Conservation (phyloP, 495 filamentous ascomycete genomes). For the Aspergillus sclerotioniger region DNA sequence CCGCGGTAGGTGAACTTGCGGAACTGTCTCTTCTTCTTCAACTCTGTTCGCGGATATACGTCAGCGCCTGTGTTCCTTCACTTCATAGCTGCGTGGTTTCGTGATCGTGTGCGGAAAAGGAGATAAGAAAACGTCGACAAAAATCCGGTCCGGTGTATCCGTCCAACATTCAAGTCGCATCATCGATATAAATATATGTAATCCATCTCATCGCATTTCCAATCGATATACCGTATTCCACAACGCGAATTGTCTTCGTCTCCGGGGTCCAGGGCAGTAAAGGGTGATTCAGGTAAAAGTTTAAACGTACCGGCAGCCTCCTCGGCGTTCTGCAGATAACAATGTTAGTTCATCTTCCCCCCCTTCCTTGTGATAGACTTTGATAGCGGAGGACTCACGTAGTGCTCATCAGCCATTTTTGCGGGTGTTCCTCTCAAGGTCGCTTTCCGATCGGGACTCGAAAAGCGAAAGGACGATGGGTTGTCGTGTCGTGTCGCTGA, state of each 20-base stretch:
- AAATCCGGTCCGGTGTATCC: background rate
- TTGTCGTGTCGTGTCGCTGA: slow-evolving; percentile 50
- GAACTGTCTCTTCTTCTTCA: slow-evolving; percentile 99
- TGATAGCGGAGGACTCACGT: slow-evolving; percentile 61
- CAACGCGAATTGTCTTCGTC: slow-evolving; percentile 3
- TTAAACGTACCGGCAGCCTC: slow-evolving; percentile 79
- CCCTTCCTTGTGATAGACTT: slow-evolving; percentile 7
- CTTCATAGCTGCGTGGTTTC: slow-evolving; percentile 2
- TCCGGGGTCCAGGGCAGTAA: slow-evolving; percentile 10
- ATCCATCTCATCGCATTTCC: slow-evolving; percentile 10
- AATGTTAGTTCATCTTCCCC: slow-evolving; percentile 34
- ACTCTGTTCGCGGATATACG: slow-evolving; percentile 55
- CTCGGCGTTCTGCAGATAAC: slow-evolving; percentile 72
- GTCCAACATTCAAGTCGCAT: background rate
- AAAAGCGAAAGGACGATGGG: slow-evolving; percentile 49
- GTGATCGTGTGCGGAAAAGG: slow-evolving; percentile 9
- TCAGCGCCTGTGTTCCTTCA: slow-evolving; percentile 39
- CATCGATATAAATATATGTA: background rate
- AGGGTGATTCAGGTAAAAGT: slow-evolving; percentile 11
- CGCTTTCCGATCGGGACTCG: slow-evolving; percentile 52
- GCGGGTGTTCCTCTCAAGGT: slow-evolving; percentile 52
- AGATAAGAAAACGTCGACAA: background rate
- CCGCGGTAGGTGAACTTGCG: slow-evolving; percentile 99
- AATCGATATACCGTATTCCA: slow-evolving; percentile 10
- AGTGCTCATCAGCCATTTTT: slow-evolving; percentile 91